Evolutionary conservation across 768 basidiomycete genomes (phyloP), one percentile per base, ranked within the genome.

Genomic region (Psilocybe cubensis): DNA sequence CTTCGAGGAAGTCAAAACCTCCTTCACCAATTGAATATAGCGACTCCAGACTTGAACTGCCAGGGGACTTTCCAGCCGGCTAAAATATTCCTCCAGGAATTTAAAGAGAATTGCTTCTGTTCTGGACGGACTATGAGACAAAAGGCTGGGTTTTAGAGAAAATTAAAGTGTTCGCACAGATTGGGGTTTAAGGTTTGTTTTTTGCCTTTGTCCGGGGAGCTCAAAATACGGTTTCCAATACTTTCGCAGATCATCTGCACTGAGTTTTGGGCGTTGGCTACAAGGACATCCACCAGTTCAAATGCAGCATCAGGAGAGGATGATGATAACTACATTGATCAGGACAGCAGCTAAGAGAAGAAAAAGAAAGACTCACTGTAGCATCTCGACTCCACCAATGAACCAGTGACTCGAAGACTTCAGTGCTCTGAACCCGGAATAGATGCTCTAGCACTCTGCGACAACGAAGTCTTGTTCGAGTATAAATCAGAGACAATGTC

Each of bases 31-130:
- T 47, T 87, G 83, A 60, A 92, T 76, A 65, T 88, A 88, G 18
- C 92, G 83, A 41, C 76, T 72, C 96, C 96, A 98, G 18, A 98
- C 91, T 74, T 98, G 97, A 10, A 95, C 79, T 3, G 93, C 96
- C 31, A 97, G 76, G 0, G 97, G 93, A 0, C 94, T 93, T 70
- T 98, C 97, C 40, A 98, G 72, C 9, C 88, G 84, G 17, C 74
- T 75, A 25, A 98, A 70, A 67, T 98, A 98, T 53, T 86, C 85
- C 67, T 98, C 94, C 44, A 98, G 76, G 69, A 98, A 98, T 27
- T 80, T 83, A 78, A 93, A 94, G n/a, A 94, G 66, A 14, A 80
- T 79, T 3, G 74, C 72, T 58, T 94, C 92, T 33, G 84, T 81
- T 57, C 94, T 96, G 48, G 43, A 23, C 64, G 21, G 52, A 20